Evolutionary conservation across 202 grass and related monocot species (phyloP), one percentile per base, ranked within the genome.

Genomic region (Brachypodium distachyon): DNA sequence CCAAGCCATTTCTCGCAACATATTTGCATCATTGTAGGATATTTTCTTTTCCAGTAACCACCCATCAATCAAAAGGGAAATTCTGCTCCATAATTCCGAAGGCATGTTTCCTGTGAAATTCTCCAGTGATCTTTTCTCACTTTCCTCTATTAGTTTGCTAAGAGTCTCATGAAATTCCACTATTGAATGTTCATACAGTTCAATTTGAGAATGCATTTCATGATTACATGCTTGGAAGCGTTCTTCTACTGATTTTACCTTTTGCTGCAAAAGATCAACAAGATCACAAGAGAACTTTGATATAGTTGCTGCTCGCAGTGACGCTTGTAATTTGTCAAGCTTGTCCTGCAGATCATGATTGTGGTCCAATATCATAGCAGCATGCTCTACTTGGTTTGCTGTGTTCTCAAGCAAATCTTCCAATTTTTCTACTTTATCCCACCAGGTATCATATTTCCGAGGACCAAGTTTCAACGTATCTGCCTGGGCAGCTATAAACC

Each of bases 41-140:
- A 97, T 83, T 81, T 92, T 97, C 80, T 94, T 97, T 69, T 97
- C 95, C 73, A 97, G 86, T 11, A 90, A 92, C 95, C 89, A 97
- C 34, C 95, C 82, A 70, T 97, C 95, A 84, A 88, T 89, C 73
- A 90, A 43, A 73, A 97, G 86, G 46, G 74, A 84, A 59, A 97
- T 88, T 65, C 59, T 85, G 74, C 95, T 97, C 95, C 95, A 97
- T 33, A 97, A 82, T 73, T 90, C 82, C 11, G 55, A 83, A 39
- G 95, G 77, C 77, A 92, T 72, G 77, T 87, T 83, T 58, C 88
- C 84, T 34, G 65, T 73, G 53, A 80, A 55, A 79, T 72, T 75
- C 72, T 82, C 87, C 61, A 72, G 29, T 77, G 80, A 81, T 50
- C 37, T 83, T 81, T 84, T 90, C 73, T 90, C 76, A 61, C 72